These are phyloP conservation scores for Pichia sp. DNA, from an alignment of 1,139 yeast genomes.

Conservation along the genomic window DNA sequence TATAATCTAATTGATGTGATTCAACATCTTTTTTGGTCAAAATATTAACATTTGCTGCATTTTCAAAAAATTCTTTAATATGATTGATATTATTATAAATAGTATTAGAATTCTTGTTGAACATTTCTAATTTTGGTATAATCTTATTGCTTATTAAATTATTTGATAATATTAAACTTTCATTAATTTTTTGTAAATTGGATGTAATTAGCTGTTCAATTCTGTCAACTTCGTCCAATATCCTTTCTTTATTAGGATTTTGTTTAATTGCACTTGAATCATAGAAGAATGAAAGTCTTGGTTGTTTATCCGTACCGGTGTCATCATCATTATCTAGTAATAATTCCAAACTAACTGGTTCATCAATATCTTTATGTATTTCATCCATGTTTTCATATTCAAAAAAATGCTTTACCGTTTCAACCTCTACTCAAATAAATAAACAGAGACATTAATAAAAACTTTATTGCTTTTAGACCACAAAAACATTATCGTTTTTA, in stretches of 20 bases:
- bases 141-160: slow-evolving; percentile 55
- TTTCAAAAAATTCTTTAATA: slow-evolving; percentile 73
- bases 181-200: slow-evolving; percentile 73
- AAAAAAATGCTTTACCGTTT: too few relatives aligned
- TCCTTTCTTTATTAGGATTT: slow-evolving; percentile 23
- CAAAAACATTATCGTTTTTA: too few relatives aligned
- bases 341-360: background rate
- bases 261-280: slow-evolving; percentile 19
- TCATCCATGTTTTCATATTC: too few relatives aligned
- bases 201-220: slow-evolving; percentile 79
- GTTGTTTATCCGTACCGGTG: slow-evolving; percentile 16
- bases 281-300: slow-evolving; percentile 27
- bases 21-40: slow-evolving; percentile 21
- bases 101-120: slow-evolving; percentile 46
- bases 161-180: slow-evolving; percentile 59
- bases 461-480: too few relatives aligned
- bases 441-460: too few relatives aligned
- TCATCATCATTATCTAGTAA: slow-evolving; percentile 5
- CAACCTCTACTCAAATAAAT: too few relatives aligned
- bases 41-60: slow-evolving; percentile 54
- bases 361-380: background rate
- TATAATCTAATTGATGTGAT: background rate
- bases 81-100: slow-evolving; percentile 60
- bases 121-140: slow-evolving; percentile 54
- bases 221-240: slow-evolving; percentile 50